A percentile compares a stretch with the other conserved stretches of the same genome.
These are phyloP conservation scores for Mimosa bimucronata DNA, from an alignment of 306 rosid genomes.

Conservation along the genomic window DNA sequence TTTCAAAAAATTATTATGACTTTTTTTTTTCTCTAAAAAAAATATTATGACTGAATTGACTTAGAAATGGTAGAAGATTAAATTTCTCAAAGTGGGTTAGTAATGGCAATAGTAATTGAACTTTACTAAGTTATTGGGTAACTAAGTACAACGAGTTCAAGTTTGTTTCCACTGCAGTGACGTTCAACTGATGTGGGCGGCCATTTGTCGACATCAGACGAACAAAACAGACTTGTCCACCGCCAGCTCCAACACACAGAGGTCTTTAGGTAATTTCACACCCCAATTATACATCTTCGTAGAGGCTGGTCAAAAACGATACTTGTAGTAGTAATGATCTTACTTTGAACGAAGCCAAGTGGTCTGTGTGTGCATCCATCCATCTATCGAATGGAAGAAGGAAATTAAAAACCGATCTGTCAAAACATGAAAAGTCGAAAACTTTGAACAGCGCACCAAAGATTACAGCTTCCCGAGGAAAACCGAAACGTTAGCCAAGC, in stretches of 20 bases:
- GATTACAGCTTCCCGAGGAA: conserved; percentile 17
- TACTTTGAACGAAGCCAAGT: neutral
- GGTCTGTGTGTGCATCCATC: neutral
- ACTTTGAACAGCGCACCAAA: conserved; percentile 31
- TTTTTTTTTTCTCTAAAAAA: no score
- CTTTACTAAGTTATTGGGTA: neutral
- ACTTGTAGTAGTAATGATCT: neutral
- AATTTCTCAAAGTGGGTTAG: no score
- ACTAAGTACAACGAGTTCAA: no score
- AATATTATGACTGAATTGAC: no score
- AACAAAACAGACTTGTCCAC: neutral
- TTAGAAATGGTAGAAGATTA: no score
- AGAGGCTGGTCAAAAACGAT: conserved; percentile 6
- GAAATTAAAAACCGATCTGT: neutral
- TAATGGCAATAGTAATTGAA: neutral
- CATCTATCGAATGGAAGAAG: neutral
- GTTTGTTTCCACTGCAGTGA: neutral
- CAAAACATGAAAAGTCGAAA: conserved; percentile 22
- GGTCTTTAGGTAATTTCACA: neutral
- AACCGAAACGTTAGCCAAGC: neutral
- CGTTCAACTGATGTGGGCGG: neutral
- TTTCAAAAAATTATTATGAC: no score
- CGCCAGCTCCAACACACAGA: neutral
- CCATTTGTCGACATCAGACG: neutral
- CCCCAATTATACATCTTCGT: no score